Conservation (phyloP, 1,139 yeast genomes). For the Schizosaccharomyces versatilis region DNA sequence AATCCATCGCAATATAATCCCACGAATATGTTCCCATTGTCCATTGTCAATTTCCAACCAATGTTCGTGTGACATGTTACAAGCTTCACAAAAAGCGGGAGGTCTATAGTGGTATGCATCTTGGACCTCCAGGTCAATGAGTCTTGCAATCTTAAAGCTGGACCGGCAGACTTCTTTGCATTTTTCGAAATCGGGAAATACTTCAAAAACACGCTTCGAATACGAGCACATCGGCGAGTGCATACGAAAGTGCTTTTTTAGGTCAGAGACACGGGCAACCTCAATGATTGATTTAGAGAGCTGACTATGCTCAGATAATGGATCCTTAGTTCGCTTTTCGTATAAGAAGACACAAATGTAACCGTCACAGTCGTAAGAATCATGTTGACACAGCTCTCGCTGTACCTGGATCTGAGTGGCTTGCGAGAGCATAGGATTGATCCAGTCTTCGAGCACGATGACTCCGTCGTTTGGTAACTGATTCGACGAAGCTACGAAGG, state of each 20-base stretch:
- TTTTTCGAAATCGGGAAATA: not conserved
- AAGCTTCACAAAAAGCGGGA: not conserved
- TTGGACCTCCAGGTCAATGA: not conserved
- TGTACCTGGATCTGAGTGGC: not conserved
- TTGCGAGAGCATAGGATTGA: not conserved
- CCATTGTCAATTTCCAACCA: not conserved
- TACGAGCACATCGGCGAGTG: not conserved
- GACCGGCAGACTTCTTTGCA: not conserved
- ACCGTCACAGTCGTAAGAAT: not conserved
- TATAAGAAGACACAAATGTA: not conserved
- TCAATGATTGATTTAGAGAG: not conserved
- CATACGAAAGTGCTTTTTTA: not conserved
- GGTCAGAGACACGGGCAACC: not conserved
- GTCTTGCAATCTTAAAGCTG: not conserved
- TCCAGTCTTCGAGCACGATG: not conserved
- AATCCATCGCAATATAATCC: not conserved
- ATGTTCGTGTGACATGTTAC: not conserved
- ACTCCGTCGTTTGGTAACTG: not conserved
- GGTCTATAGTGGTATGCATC: not conserved
- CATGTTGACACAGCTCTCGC: not conserved
- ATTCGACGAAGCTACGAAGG: not conserved
- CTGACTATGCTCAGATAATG: not conserved
- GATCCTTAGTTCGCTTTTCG: not conserved
- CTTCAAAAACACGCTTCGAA: not conserved
- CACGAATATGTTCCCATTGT: constrained; percentile 1